A percentile compares a stretch with the other conserved stretches of the same genome.
phyloP scores from a whole-genome alignment of 192 early-diverging fungal genomes.

The Coemansia sp. region DNA sequence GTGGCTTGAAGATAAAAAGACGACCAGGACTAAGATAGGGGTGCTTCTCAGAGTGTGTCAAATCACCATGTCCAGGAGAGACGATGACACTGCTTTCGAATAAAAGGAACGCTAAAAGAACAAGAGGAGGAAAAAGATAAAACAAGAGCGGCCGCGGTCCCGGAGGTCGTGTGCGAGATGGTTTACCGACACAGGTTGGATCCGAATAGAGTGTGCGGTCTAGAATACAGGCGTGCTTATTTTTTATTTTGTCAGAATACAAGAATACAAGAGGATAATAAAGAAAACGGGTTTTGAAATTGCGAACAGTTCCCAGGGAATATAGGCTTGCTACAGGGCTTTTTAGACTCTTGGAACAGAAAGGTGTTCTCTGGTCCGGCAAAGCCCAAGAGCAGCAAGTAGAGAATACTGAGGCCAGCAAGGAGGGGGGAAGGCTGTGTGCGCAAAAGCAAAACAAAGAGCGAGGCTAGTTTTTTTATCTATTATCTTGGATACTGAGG shows the following conservation, averaged over 20 bases:
- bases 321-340: background rate
- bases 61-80: background rate
- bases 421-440: background rate
- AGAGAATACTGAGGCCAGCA: background rate
- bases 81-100: background rate
- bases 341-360: slow-evolving; percentile 2
- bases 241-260: slow-evolving; percentile 7
- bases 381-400: background rate
- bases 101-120: slow-evolving; percentile 3
- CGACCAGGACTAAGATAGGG: background rate
- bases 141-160: background rate
- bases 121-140: background rate
- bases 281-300: background rate
- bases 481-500: background rate
- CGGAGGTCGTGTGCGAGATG: background rate
- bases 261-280: background rate
- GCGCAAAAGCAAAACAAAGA: slow-evolving; percentile 8
- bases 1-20: background rate
- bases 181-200: background rate
- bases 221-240: background rate
- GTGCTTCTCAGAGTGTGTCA: slow-evolving; percentile 1
- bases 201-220: background rate
- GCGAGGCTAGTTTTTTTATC: background rate
- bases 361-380: slow-evolving; percentile 1
- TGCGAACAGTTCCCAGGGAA: slow-evolving; percentile 2